Base-by-base conservation (phyloP, 2,329 filamentous ascomycete species). In the Sporothrix pallida region DNA sequence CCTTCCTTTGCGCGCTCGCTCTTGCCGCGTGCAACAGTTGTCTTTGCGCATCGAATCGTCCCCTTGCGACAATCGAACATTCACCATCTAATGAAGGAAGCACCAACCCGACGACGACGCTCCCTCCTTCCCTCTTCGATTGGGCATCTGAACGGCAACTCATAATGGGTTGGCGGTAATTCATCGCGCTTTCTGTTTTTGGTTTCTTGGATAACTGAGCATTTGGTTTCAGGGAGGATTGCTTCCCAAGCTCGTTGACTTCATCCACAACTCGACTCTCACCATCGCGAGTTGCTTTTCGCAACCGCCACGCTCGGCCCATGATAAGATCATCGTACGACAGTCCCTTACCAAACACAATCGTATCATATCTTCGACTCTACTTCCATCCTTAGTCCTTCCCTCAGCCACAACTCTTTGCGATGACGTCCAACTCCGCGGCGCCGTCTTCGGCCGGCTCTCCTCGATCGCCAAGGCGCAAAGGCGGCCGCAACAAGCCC, bases 351-450 rank as follows among this genome's bases (percentile, higher is more conserved):
- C 13, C 10, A 46, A 46, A 17, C 31, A 17, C 23, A 46, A 9
- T 13, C n/a, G 20, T 26, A 65, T 7, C 4, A 8, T 26, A 15
- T 17, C 46, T 15, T 10, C 42, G 42, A 26, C 62, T n/a, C 20
- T 26, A n/a, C 7, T 12, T 10, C 63, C 20, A 6, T 7, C 17
- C 65, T n/a, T 8, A 15, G 1, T n/a, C 23, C 46, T 52, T 52
- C 46, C 23, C n/a, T 67, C 42, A 20, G n/a, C 8, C 23, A 37
- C 26, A 6, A 3, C 58, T 62, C 26, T 37, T 31, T 17, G 26
- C 67, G 48, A 69, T 69, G 67, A 69, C 67, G 48, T 26, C 67
- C 46, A 69, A 68, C 46, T 52, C 44, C 15, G 65, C 46, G 46
- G 13, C 65, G 2, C 68, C 52, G 20, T 60, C 37, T 5, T 44